These are phyloP conservation scores for Blastobotrys mokoenaii DNA, from an alignment of 805 yeast species.

Conservation along the genomic window DNA sequence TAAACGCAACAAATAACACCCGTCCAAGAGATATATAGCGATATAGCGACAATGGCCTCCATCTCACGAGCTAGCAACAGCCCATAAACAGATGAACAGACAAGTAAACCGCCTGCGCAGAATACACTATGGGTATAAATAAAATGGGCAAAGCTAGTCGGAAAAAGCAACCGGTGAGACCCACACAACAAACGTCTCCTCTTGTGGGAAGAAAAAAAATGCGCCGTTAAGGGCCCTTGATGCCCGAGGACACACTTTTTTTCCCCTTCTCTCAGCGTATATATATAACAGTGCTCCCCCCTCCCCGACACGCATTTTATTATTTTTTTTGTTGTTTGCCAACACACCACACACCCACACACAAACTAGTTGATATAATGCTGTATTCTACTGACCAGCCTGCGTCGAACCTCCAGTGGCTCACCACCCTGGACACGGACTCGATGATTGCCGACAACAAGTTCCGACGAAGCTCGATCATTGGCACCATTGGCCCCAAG, in stretches of 20 bases:
- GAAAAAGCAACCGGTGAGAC: neutral
- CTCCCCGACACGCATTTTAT: neutral
- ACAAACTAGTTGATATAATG: constrained; percentile 12
- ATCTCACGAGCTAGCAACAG: too few species aligned
- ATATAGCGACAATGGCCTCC: too few species aligned
- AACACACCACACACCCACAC: neutral
- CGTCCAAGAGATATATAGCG: too few species aligned
- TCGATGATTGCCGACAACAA: constrained; percentile 62
- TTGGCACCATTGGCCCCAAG: constrained; percentile 98
- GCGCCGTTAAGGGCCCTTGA: constrained; percentile 1
- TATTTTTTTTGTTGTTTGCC: neutral
- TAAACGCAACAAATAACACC: neutral
- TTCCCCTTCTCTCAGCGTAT: neutral
- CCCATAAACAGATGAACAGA: too few species aligned
- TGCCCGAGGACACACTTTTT: neutral
- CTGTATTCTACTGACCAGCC: constrained; percentile 24
- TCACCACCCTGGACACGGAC: constrained; percentile 64
- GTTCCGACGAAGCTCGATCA: constrained; percentile 90
- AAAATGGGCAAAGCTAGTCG: too few species aligned
- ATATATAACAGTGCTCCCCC: neutral
- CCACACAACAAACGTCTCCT: neutral
- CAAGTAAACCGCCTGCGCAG: too few species aligned
- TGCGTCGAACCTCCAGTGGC: constrained; percentile 57
- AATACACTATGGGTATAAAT: too few species aligned
- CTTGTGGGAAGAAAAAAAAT: neutral